These are phyloP conservation scores for Glycine soja DNA, from an alignment of 306 rosid genomes.

Conservation along the genomic window DNA sequence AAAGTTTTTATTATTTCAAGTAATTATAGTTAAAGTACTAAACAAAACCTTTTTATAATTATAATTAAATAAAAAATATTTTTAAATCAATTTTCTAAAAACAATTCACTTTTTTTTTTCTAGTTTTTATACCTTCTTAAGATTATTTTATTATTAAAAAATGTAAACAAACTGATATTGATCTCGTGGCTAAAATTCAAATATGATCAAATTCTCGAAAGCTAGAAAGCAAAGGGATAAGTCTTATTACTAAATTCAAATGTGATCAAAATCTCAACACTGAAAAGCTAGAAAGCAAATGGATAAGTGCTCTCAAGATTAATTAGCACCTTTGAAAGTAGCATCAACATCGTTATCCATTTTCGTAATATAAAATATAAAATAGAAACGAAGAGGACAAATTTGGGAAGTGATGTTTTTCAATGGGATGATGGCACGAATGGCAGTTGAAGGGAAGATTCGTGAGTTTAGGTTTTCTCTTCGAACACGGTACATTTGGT, in stretches of 20 bases:
- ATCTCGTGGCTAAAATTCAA: not conserved
- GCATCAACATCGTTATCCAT: not conserved
- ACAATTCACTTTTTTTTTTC: no score
- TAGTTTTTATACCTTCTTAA: no score
- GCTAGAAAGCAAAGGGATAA: not conserved
- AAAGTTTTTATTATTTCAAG: no score
- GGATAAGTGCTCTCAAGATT: not conserved
- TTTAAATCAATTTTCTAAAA: no score
- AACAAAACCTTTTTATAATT: no score
- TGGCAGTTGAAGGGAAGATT: not conserved
- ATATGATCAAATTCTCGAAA: not conserved
- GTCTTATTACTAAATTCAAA: not conserved
- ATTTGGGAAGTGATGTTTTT: not conserved
- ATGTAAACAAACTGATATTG: no score
- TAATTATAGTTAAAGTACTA: no score
- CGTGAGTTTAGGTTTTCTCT: not conserved
- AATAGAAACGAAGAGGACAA: not conserved
- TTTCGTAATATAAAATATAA: not conserved
- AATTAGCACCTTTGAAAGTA: not conserved
- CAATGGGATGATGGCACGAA: not conserved
- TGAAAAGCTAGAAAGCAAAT: not conserved
- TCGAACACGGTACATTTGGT: constrained; percentile 21
- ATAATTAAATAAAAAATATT: no score
- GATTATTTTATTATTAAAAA: no score
- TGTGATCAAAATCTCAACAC: not conserved